Base-by-base conservation (phyloP, 2,329 filamentous ascomycete genomes). In the Beauveria sp. region DNA sequence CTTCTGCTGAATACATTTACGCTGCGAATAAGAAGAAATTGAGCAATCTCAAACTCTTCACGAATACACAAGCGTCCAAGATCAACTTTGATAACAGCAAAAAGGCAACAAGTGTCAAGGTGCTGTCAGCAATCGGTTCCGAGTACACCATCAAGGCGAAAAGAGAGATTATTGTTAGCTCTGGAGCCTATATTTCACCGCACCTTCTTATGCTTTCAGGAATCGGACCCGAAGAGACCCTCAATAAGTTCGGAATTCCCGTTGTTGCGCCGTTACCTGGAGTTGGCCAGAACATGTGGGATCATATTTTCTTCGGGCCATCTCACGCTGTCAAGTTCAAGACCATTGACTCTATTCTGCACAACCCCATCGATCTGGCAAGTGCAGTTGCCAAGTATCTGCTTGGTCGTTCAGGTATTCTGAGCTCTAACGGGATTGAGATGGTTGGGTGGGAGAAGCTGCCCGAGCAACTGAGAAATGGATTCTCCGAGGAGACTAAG, bases 31-130 rank as follows among this genome's bases (percentile, higher is more conserved):
- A 67, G 12, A 64, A 66, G 34, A 62, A 66, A 2, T 3, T 43
- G 1, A 67, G 69, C 0, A 69, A 73, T 8, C 68, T 81, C 3
- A 74, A 68, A 3, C 67, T 81, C 0, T 81, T 77, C 55, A 69
- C 67, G 0, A 61, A 72, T 4, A 79, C 78, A 0, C 68, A 76
- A 5, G 80, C 76, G 2, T 75, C 77, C 64, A 75, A 72, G 47
- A 73, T 84, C 1, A 26, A 80, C 0, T 83, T 81, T 51, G 66
- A 78, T 55, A 45, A 45, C 0, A 64, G 72, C 1, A 77, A 70
- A 45, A 75, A 69, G 52, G 79, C 77, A 0, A 75, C 69, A 0
- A 76, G 76, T 5, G 78, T 80, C 1, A 49, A 67, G 26, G 72
- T 78, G 14, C 50, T 16, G 66, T 66, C 38, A 63, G 65, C 42